These are phyloP conservation scores for Suillus brevipes DNA, from an alignment of 768 basidiomycete genomes.

Conservation along the genomic window DNA sequence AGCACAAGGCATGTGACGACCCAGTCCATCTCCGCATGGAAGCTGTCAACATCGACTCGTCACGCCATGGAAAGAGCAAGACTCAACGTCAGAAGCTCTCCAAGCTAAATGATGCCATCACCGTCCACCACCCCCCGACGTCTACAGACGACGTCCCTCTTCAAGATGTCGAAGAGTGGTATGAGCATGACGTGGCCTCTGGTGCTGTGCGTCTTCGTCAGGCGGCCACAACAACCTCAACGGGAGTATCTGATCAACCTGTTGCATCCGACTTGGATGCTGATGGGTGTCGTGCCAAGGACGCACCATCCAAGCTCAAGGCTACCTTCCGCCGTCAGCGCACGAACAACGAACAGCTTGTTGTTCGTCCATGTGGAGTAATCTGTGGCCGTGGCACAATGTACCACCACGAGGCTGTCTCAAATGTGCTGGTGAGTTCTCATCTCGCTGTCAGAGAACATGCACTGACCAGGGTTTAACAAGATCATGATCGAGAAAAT, in stretches of 20 bases:
- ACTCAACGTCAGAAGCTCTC: background rate
- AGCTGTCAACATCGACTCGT: too few species aligned
- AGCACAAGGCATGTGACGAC: constrained; percentile 9
- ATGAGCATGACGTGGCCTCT: background rate
- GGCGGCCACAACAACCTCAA: too few species aligned
- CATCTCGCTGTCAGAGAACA: background rate
- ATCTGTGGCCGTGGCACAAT: constrained; percentile 26
- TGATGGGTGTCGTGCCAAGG: background rate
- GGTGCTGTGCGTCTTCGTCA: too few species aligned
- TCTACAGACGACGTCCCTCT: background rate
- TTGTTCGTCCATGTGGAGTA: constrained; percentile 35
- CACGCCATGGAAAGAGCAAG: too few species aligned
- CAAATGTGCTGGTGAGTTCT: constrained; percentile 20
- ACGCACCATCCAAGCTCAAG: constrained; percentile 5
- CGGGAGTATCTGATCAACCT: too few species aligned
- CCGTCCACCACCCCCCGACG: too few species aligned
- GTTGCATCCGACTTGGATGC: constrained; percentile 17
- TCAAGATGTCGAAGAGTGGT: background rate
- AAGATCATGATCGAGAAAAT: background rate
- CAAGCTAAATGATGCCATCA: background rate
- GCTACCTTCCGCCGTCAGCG: constrained; percentile 30
- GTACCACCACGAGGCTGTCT: constrained; percentile 12
- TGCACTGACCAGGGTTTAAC: too few species aligned
- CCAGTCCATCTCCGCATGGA: background rate
- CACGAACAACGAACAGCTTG: constrained; percentile 38